These are phyloP conservation scores for Mycocentrospora acerina DNA, from an alignment of 2,329 filamentous ascomycete genomes.

Conservation along the genomic window DNA sequence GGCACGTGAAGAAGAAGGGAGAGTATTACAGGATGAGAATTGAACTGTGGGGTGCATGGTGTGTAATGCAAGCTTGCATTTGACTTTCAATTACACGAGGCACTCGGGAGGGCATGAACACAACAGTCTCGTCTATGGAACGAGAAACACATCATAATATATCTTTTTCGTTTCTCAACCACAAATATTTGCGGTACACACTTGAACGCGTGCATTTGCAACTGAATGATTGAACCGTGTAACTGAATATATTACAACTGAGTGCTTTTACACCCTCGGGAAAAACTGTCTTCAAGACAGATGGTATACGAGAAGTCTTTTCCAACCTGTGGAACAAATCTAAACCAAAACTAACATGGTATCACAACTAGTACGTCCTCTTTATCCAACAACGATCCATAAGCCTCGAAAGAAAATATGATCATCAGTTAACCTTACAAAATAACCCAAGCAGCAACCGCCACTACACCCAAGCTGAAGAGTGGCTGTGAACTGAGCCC, in stretches of 20 bases:
- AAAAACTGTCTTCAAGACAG: not conserved
- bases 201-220: no score
- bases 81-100: no score
- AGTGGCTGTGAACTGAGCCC: slow-evolving; percentile 23
- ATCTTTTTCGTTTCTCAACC: no score
- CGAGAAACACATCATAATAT: no score
- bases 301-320: not conserved
- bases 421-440: slow-evolving; percentile 20
- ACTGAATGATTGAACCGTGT: not conserved
- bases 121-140: no score
- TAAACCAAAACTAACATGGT: slow-evolving; percentile 9
- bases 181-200: no score
- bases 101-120: no score
- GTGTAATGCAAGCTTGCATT: no score
- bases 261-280: not conserved
- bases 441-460: slow-evolving; percentile 24
- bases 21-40: not conserved
- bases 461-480: slow-evolving; percentile 28
- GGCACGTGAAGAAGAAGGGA: slow-evolving; percentile 15
- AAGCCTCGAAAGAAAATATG: not conserved
- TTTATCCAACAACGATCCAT: not conserved
- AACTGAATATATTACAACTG: slow-evolving; percentile 1
- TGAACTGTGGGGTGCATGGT: slow-evolving; percentile 13
- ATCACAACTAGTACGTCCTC: slow-evolving; percentile 17
- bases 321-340: not conserved